These are phyloP conservation scores for Podospora tetraspora DNA, from an alignment of 495 filamentous ascomycete genomes.

Conservation along the genomic window DNA sequence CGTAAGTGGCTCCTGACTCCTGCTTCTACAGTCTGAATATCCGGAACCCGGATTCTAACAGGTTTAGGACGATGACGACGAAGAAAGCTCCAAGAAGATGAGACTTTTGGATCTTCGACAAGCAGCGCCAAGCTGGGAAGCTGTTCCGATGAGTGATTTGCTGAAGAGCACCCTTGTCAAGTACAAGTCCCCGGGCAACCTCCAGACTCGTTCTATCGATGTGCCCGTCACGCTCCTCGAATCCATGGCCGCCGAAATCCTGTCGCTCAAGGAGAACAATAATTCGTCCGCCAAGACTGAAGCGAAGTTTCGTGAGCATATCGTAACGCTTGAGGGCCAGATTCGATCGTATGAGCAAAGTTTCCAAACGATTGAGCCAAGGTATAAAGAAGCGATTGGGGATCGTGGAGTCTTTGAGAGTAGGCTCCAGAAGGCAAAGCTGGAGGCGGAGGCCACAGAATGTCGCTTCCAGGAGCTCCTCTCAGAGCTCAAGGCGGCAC, in stretches of 20 bases:
- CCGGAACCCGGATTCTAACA: neutral
- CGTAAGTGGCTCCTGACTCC: constrained; percentile 25
- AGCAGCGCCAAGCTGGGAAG: constrained; percentile 4
- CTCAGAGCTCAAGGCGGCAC: constrained; percentile 38
- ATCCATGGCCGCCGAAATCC: constrained; percentile 30
- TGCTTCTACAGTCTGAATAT: neutral
- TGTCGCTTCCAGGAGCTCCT: constrained; percentile 12
- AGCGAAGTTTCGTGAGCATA: constrained; percentile 24
- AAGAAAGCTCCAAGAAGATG: constrained; percentile 22
- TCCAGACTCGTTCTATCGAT: constrained; percentile 14
- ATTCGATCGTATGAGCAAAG: constrained; percentile 25
- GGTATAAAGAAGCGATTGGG: constrained; percentile 33
- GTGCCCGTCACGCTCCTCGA: constrained; percentile 36
- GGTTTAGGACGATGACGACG: constrained; percentile 29
- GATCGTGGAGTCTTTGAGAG: constrained; percentile 37
- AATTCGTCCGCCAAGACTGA: constrained; percentile 22
- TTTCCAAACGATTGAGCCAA: constrained; percentile 24
- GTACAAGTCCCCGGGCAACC: neutral
- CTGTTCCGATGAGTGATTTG: constrained; percentile 24
- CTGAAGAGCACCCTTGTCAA: constrained; percentile 21
- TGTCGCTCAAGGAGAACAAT: constrained; percentile 26
- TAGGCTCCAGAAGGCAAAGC: constrained; percentile 26
- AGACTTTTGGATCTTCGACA: constrained; percentile 15
- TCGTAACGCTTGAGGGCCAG: constrained; percentile 29
- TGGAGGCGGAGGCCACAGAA: constrained; percentile 9